Conservation (phyloP, 345 rosid genomes). For the Citrus glauca region DNA sequence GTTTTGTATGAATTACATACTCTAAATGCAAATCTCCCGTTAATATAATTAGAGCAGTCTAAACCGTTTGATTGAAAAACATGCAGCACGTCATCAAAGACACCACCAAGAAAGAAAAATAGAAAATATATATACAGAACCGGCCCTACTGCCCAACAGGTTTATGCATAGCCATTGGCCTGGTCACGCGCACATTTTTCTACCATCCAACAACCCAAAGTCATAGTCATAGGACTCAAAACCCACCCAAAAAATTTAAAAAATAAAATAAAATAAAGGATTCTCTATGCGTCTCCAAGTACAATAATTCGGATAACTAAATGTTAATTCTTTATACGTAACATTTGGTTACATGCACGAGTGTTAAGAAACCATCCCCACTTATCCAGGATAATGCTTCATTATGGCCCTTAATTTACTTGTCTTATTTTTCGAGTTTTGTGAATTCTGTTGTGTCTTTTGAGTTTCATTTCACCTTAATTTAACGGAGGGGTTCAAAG, state of each 20-base stretch:
- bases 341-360: constrained; percentile 30
- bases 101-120: not conserved
- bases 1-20: not conserved
- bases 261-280: not conserved
- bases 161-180: constrained; percentile 24
- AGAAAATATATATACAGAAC: not conserved
- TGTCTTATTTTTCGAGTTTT: constrained; percentile 23
- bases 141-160: constrained; percentile 22
- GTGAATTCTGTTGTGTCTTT: constrained; percentile 24
- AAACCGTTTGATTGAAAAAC: not conserved
- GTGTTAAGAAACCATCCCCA: constrained; percentile 33
- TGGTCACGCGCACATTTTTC: constrained; percentile 13
- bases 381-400: constrained; percentile 28
- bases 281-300: not conserved
- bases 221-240: constrained; percentile 10
- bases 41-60: not conserved
- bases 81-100: not conserved
- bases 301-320: constrained; percentile 2
- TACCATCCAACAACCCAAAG: constrained; percentile 18
- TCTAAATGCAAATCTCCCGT: not conserved
- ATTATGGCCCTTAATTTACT: constrained; percentile 19
- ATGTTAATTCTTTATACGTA: constrained; percentile 5
- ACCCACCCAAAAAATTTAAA: not conserved
- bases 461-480: constrained; percentile 6
- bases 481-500: constrained; percentile 36